A percentile compares a stretch with the other conserved stretches of the same genome.
These are phyloP conservation scores for Mucor plumbeus DNA, from an alignment of 371 early-diverging fungal genomes.

Conservation along the genomic window DNA sequence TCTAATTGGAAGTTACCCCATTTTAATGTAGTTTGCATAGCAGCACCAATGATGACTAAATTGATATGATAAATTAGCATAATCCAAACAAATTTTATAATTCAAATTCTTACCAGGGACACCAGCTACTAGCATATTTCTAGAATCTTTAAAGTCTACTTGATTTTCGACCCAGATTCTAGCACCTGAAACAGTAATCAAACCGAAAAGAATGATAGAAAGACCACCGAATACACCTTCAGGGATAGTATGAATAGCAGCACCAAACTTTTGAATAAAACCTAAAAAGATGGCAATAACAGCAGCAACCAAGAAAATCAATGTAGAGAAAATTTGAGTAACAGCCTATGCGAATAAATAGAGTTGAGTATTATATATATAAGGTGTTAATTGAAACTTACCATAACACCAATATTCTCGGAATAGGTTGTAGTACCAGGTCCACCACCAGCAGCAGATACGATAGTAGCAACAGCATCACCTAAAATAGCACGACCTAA, in stretches of 20 bases:
- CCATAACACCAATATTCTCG: slow-evolving; percentile 63
- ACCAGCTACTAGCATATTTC: slow-evolving; percentile 61
- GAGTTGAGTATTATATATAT: neutral
- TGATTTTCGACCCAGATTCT: slow-evolving; percentile 63
- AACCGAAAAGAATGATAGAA: slow-evolving; percentile 58
- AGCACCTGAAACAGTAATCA: slow-evolving; percentile 65
- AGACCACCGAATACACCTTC: slow-evolving; percentile 64
- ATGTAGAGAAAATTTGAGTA: slow-evolving; percentile 60
- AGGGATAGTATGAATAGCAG: slow-evolving; percentile 62
- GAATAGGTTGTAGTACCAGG: slow-evolving; percentile 63
- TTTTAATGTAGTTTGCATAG: slow-evolving; percentile 48
- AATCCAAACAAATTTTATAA: neutral
- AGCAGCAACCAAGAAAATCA: slow-evolving; percentile 60
- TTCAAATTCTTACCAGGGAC: slow-evolving; percentile 30
- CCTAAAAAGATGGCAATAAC: slow-evolving; percentile 60
- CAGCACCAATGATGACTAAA: slow-evolving; percentile 47
- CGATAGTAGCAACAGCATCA: slow-evolving; percentile 61
- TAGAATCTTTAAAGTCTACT: slow-evolving; percentile 58
- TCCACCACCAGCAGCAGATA: slow-evolving; percentile 57
- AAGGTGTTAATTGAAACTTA: neutral
- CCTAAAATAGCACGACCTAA: slow-evolving; percentile 62
- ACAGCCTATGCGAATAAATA: slow-evolving; percentile 31
- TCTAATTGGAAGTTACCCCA: slow-evolving; percentile 54
- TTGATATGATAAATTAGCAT: neutral
- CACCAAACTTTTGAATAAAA: slow-evolving; percentile 65